phyloP scores from a whole-genome alignment of 2,329 filamentous ascomycete species.

The Penicillium sp. region DNA sequence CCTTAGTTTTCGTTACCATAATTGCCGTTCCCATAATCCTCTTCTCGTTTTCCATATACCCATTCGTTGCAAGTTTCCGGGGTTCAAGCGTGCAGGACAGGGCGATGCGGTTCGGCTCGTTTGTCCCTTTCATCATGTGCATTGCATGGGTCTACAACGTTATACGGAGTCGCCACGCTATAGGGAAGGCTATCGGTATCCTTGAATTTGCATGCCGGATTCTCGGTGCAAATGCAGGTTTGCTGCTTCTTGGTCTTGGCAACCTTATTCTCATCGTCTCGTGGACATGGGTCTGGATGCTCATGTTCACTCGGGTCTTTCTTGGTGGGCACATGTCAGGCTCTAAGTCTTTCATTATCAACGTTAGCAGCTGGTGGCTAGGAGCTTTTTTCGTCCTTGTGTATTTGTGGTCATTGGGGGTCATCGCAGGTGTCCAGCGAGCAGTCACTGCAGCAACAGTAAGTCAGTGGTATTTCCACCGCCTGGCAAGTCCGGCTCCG shows the following conservation, averaged over 20 bases:
- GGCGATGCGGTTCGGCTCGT: constrained; percentile 84
- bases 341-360: constrained; percentile 74
- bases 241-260: constrained; percentile 81
- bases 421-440: constrained; percentile 86
- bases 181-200: constrained; percentile 83
- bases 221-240: constrained; percentile 78
- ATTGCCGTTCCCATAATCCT: constrained; percentile 85
- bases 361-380: constrained; percentile 90
- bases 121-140: constrained; percentile 75
- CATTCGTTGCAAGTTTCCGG: constrained; percentile 87
- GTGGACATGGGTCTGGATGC: constrained; percentile 96
- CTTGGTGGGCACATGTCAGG: constrained; percentile 81
- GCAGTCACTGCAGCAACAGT: constrained; percentile 93
- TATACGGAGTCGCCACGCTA: constrained; percentile 76
- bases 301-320: constrained; percentile 95
- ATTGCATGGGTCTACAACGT: constrained; percentile 84
- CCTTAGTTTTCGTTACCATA: constrained; percentile 79
- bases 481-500: constrained; percentile 77
- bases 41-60: constrained; percentile 87
- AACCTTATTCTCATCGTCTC: constrained; percentile 75
- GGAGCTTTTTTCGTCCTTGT: constrained; percentile 90
- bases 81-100: constrained; percentile 81
- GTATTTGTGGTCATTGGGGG: constrained; percentile 91
- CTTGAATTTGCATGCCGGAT: constrained; percentile 92
- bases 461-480: constrained; percentile 99